These are phyloP conservation scores for Plicaturopsis crispa DNA, from an alignment of 768 basidiomycete species.

Conservation along the genomic window DNA sequence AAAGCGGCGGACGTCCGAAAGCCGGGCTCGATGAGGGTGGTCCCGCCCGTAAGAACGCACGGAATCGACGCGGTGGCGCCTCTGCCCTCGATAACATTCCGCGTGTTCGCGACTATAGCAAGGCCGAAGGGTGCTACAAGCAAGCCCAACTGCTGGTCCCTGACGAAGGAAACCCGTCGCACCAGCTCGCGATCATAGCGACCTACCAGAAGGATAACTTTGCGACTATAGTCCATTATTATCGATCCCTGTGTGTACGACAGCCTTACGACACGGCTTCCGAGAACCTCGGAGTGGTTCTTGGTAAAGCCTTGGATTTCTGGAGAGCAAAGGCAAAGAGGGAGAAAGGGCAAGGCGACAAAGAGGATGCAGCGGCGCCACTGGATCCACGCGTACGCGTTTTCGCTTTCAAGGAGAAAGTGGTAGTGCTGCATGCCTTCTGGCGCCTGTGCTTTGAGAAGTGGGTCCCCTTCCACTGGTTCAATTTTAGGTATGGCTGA, in stretches of 20 bases:
- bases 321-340: conserved; percentile 39
- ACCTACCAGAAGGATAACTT: conserved; percentile 83
- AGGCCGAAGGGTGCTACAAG: conserved; percentile 76
- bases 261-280: conserved; percentile 83
- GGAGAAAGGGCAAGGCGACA: conserved; percentile 26
- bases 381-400: conserved; percentile 44
- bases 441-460: conserved; percentile 52
- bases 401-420: conserved; percentile 62
- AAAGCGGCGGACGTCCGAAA: conserved; percentile 53
- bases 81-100: conserved; percentile 35
- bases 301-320: conserved; percentile 58
- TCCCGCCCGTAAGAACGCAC: conserved; percentile 27
- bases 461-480: conserved; percentile 31
- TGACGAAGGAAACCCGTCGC: conserved; percentile 88
- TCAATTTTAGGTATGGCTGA: conserved; percentile 5
- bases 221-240: conserved; percentile 75
- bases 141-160: conserved; percentile 80
- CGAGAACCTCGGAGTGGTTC: conserved; percentile 73
- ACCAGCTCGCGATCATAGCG: conserved; percentile 91
- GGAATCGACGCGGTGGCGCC: conserved; percentile 41
- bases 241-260: conserved; percentile 82
- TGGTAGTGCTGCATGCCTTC: conserved; percentile 72
- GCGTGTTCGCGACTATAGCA: conserved; percentile 62
- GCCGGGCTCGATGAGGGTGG: conserved; percentile 60
- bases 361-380: conserved; percentile 23